These are phyloP conservation scores for Didymosphaeria variabile DNA, from an alignment of 2,329 filamentous ascomycete genomes.

Conservation along the genomic window DNA sequence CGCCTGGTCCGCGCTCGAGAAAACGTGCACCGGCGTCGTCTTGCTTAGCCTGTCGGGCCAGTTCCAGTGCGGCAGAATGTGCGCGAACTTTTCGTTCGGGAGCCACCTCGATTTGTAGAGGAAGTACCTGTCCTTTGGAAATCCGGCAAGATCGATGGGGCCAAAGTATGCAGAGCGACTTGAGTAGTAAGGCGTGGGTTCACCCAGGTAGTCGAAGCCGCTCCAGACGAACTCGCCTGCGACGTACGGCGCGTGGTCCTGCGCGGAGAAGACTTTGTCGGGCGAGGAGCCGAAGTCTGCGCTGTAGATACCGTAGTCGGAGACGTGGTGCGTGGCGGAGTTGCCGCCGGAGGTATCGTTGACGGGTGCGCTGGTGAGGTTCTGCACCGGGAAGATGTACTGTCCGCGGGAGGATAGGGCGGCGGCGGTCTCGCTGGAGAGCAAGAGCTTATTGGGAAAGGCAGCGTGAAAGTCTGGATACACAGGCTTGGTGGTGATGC, in stretches of 20 bases:
- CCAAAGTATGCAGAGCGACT: constrained; percentile 64
- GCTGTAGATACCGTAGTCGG: constrained; percentile 63
- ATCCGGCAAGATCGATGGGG: constrained; percentile 66
- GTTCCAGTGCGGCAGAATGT: constrained; percentile 66
- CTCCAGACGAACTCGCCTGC: constrained; percentile 65
- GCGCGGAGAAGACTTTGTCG: constrained; percentile 62
- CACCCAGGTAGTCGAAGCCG: constrained; percentile 61
- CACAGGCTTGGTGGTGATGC: constrained; percentile 49
- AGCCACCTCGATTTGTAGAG: constrained; percentile 65
- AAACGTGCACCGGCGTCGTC: constrained; percentile 64
- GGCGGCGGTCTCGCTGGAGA: constrained; percentile 46
- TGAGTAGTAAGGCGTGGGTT: constrained; percentile 59
- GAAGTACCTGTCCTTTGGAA: constrained; percentile 65
- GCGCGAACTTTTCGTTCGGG: constrained; percentile 57
- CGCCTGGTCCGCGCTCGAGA: constrained; percentile 61
- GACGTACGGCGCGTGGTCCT: constrained; percentile 60
- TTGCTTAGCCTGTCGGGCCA: constrained; percentile 60
- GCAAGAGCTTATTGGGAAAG: constrained; percentile 59
- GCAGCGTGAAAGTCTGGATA: constrained; percentile 57
- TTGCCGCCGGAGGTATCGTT: constrained; percentile 50
- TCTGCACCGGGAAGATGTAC: constrained; percentile 62
- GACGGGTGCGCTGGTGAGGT: constrained; percentile 49
- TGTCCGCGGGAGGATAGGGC: constrained; percentile 60
- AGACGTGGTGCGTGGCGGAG: constrained; percentile 50
- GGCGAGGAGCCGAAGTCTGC: constrained; percentile 58